Conservation (phyloP, 2,329 filamentous ascomycete genomes). For the Nannizziopsis arthrosporioides region DNA sequence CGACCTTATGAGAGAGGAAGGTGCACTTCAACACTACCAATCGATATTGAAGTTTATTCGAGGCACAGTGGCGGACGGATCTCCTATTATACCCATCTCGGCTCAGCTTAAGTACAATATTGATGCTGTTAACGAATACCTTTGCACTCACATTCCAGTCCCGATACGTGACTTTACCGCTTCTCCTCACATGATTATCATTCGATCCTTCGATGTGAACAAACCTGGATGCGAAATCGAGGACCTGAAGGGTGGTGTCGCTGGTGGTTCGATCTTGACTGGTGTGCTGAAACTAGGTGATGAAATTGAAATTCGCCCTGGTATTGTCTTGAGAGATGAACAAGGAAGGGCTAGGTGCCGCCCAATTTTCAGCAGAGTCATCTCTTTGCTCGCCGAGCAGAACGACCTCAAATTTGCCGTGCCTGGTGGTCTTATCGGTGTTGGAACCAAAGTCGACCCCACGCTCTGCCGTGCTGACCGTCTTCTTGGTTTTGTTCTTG, state of each 20-base stretch:
- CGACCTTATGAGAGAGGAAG: constrained; percentile 93
- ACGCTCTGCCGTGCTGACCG: constrained; percentile 98
- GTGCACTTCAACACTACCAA: constrained; percentile 84
- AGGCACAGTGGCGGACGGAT: constrained; percentile 88
- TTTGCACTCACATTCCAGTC: constrained; percentile 89
- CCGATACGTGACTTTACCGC: constrained; percentile 81
- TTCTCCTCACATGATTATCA: constrained; percentile 97
- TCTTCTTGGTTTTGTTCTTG: constrained; percentile 94
- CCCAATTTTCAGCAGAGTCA: constrained; percentile 89
- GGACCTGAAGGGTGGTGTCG: constrained; percentile 95
- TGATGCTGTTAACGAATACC: constrained; percentile 90
- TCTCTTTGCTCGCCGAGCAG: constrained; percentile 91
- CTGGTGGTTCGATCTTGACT: constrained; percentile 90
- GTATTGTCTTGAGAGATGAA: constrained; percentile 92
- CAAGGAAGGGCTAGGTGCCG: constrained; percentile 90
- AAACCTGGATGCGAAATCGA: constrained; percentile 99
- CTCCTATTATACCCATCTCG: constrained; percentile 91
- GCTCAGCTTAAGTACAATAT: constrained; percentile 99
- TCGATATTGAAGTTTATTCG: constrained; percentile 98
- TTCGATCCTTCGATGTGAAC: constrained; percentile 98
- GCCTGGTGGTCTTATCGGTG: constrained; percentile 93
- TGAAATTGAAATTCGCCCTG: constrained; percentile 97
- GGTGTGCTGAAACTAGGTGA: constrained; percentile 95
- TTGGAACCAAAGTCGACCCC: constrained; percentile 92
- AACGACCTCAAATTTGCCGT: constrained; percentile 98